Conservation (phyloP, 2,329 filamentous ascomycete species). For the Calonectria pseudoturangicola region DNA sequence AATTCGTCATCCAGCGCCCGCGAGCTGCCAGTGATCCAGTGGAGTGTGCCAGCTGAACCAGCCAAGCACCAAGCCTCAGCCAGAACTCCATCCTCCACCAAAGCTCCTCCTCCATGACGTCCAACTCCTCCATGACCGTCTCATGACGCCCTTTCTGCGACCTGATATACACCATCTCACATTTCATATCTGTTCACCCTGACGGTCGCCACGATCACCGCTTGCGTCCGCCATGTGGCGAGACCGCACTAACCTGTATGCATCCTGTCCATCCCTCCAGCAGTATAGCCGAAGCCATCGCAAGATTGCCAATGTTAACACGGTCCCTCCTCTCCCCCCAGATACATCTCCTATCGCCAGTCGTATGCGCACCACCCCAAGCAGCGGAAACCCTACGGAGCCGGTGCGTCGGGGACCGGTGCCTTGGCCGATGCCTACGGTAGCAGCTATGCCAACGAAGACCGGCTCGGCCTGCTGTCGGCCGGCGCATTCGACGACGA, state of each 20-base stretch:
- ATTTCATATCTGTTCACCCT: conserved; percentile 44
- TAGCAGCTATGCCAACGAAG: conserved; percentile 69
- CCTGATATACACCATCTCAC: conserved; percentile 36
- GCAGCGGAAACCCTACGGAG: conserved; percentile 84
- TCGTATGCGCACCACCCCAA: conserved; percentile 96
- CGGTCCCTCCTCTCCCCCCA: conserved; percentile 35
- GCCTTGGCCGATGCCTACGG: conserved; percentile 77
- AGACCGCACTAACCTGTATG: conserved; percentile 98
- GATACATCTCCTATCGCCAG: conserved; percentile 99
- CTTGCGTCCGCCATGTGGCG: conserved; percentile 90
- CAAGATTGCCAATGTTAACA: conserved; percentile 38
- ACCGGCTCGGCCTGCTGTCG: conserved; percentile 88
- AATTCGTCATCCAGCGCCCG: conserved; percentile 14
- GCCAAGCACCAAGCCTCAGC: conserved; percentile 33
- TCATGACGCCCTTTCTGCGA: conserved; percentile 50
- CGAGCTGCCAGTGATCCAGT: conserved; percentile 32
- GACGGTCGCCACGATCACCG: conserved; percentile 53
- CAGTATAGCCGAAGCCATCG: conserved; percentile 15
- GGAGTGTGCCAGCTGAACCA: conserved; percentile 43
- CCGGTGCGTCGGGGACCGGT: conserved; percentile 67
- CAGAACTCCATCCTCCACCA: conserved; percentile 45
- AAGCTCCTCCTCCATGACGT: conserved; percentile 50
- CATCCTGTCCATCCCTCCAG: conserved; percentile 41
- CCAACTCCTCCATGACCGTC: conserved; percentile 49
- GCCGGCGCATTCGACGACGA: conserved; percentile 86